A percentile compares a stretch with the other conserved stretches of the same genome.
Evolutionary conservation across 192 early-diverging fungal genomes (phyloP).

Genomic region (Coemansia interrupta): DNA sequence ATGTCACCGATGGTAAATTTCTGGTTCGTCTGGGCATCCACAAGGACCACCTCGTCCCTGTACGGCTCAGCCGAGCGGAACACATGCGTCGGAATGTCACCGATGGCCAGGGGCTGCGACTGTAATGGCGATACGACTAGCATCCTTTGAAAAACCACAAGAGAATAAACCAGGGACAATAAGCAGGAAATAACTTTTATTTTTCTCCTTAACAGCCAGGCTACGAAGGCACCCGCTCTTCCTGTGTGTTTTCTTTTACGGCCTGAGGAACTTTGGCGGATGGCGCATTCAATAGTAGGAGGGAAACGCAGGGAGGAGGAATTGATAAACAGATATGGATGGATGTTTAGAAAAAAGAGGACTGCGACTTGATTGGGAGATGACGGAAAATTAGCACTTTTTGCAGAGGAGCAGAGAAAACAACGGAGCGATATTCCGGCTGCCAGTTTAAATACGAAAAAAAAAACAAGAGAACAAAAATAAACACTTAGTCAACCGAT

Average conservation of each 20-base stretch:
- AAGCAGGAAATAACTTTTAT: not conserved
- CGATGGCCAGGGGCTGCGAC: conserved; percentile 26
- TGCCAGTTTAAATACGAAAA: too few species aligned
- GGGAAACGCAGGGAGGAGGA: too few species aligned
- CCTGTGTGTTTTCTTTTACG: too few species aligned
- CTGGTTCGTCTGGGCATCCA: conserved; percentile 37
- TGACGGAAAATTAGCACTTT: too few species aligned
- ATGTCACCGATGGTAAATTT: conserved; percentile 43
- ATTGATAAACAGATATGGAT: conserved; percentile 2
- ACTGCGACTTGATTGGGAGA: not conserved
- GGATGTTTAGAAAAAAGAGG: not conserved
- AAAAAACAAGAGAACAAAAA: not conserved
- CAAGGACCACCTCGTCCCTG: conserved; percentile 29
- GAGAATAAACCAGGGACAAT: not conserved
- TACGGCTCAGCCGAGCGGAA: conserved; percentile 36
- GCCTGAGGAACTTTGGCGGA: not conserved
- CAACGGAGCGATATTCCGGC: too few species aligned
- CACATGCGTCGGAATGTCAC: conserved; percentile 47
- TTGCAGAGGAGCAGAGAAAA: too few species aligned
- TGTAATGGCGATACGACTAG: conserved; percentile 42
- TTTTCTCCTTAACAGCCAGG: not conserved
- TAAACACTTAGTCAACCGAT: not conserved
- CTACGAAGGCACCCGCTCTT: too few species aligned
- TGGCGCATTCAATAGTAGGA: too few species aligned
- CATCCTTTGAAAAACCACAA: conserved; percentile 13